phyloP scores from a whole-genome alignment of 1,284 basidiomycete species.

The Rugosomyces carneus region DNA sequence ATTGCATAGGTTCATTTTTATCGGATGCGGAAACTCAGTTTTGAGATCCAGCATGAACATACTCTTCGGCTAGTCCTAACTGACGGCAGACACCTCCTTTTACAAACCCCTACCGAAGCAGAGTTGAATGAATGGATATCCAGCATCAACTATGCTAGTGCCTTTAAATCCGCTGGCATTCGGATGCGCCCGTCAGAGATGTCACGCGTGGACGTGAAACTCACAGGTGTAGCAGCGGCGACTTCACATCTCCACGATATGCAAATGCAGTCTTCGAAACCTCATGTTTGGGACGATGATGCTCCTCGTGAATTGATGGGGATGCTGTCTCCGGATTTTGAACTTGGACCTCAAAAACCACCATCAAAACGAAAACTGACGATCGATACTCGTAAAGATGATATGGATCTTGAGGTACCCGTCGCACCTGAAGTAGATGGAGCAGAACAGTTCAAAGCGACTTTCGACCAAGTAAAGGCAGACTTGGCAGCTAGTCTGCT shows the following conservation, averaged over 20 bases:
- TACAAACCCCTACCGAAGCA: conserved; percentile 67
- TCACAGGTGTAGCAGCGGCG: conserved; percentile 80
- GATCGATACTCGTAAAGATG: conserved; percentile 23
- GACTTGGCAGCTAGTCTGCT: conserved; percentile 56
- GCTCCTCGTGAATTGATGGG: conserved; percentile 33
- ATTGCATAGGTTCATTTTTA: conserved; percentile 11
- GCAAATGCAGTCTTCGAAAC: conserved; percentile 34
- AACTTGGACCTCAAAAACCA: conserved; percentile 19
- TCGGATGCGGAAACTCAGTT: conserved; percentile 1
- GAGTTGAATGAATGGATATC: conserved; percentile 93
- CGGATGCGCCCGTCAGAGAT: conserved; percentile 74
- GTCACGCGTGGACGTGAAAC: conserved; percentile 63
- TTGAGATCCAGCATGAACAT: conserved; percentile 48
- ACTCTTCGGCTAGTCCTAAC: conserved; percentile 78
- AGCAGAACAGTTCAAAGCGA: conserved; percentile 66
- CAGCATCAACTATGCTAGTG: conserved; percentile 90
- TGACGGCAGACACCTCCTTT: conserved; percentile 75
- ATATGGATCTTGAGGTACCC: conserved; percentile 35
- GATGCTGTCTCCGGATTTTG: conserved; percentile 30
- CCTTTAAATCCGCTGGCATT: conserved; percentile 85
- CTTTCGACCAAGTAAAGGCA: conserved; percentile 82
- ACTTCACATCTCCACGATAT: conserved; percentile 71
- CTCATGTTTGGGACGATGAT: conserved; percentile 41
- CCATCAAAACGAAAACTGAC: conserved; percentile 25
- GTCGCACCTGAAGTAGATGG: conserved; percentile 47